A percentile compares a stretch with the other conserved stretches of the same genome.
Conservation (phyloP, 768 basidiomycete species). For the Rhizopogon sp. region DNA sequence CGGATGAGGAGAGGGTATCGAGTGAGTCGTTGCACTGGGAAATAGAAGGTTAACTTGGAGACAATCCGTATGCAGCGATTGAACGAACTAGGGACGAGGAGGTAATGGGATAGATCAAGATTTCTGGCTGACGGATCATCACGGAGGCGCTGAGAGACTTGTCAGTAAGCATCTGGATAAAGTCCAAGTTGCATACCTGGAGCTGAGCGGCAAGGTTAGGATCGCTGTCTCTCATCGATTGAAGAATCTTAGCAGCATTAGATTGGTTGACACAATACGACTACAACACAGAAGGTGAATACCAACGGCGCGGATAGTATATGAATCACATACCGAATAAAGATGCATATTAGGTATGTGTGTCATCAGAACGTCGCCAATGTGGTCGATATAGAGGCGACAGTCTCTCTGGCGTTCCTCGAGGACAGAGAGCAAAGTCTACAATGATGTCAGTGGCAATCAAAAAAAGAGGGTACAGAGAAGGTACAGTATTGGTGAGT, state of each 20-base stretch:
- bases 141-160: slow-evolving; percentile 51
- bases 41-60: not conserved
- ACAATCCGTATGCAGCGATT: not conserved
- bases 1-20: slow-evolving; percentile 88
- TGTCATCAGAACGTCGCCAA: slow-evolving; percentile 77
- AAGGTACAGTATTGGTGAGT: slow-evolving; percentile 71
- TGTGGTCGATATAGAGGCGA: slow-evolving; percentile 83
- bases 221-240: slow-evolving; percentile 66
- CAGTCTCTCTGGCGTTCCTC: slow-evolving; percentile 91
- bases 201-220: slow-evolving; percentile 60
- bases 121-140: slow-evolving; percentile 76
- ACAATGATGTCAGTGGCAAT: slow-evolving; percentile 1
- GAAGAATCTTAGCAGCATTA: slow-evolving; percentile 70
- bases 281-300: slow-evolving; percentile 29
- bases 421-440: slow-evolving; percentile 82
- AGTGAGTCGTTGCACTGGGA: slow-evolving; percentile 89
- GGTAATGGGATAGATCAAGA: slow-evolving; percentile 85
- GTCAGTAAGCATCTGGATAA: not conserved
- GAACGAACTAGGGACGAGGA: slow-evolving; percentile 81
- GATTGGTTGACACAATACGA: slow-evolving; percentile 90
- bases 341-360: slow-evolving; percentile 75
- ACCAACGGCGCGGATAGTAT: not conserved
- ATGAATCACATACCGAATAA: slow-evolving; percentile 57
- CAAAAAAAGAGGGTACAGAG: not conserved
- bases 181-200: slow-evolving; percentile 38